Conservation (phyloP, 208 protist species). For the Blechomonas ayalai region DNA sequence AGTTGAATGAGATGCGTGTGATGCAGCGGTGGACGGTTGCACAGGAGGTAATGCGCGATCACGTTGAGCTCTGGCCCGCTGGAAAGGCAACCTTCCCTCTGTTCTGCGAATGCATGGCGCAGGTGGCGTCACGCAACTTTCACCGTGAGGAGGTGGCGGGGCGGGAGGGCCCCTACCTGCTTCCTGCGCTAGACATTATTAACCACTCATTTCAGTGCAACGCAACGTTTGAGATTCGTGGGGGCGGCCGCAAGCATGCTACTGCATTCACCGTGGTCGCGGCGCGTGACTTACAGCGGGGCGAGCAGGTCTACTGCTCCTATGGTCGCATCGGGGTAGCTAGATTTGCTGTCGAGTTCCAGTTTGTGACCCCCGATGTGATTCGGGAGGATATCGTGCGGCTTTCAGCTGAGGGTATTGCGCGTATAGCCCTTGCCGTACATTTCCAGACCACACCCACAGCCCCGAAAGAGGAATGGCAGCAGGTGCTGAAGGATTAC, state of each 20-base stretch:
- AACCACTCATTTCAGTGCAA: conserved; percentile 71
- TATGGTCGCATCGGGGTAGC: conserved; percentile 75
- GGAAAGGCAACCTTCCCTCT: conserved; percentile 28
- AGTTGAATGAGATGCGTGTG: conserved; percentile 47
- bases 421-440: conserved; percentile 6
- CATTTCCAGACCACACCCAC: neutral
- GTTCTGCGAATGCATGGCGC: conserved; percentile 65
- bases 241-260: conserved; percentile 68
- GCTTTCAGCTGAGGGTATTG: conserved; percentile 28
- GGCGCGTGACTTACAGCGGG: conserved; percentile 31
- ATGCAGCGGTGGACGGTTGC: conserved; percentile 38
- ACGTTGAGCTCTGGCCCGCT: conserved; percentile 54
- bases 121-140: conserved; percentile 82
- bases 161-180: conserved; percentile 74
- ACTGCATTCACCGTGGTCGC: conserved; percentile 65
- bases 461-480: neutral
- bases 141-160: conserved; percentile 70
- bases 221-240: conserved; percentile 58
- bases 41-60: conserved; percentile 29
- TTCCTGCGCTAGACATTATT: conserved; percentile 77
- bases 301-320: conserved; percentile 72
- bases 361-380: conserved; percentile 60
- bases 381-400: conserved; percentile 53
- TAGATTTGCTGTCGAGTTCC: conserved; percentile 75
- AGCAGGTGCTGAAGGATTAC: conserved; percentile 7